Base-by-base conservation (phyloP, 768 basidiomycete species). In the Mycena amicta region DNA sequence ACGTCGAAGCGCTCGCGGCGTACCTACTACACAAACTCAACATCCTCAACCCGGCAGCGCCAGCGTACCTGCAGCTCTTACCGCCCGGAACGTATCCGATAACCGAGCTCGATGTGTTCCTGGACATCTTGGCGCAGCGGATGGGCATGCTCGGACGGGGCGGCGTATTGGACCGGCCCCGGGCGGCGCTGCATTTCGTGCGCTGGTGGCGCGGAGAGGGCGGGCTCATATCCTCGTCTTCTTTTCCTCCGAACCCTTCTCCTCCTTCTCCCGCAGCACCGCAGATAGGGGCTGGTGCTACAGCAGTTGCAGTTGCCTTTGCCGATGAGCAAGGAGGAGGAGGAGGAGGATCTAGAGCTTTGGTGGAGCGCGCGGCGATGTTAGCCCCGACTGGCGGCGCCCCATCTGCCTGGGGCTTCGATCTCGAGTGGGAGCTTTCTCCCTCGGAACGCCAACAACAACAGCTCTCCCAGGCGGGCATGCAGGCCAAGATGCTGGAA, bases 11-110 rank as follows among this genome's bases (percentile, higher is more conserved):
- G 2, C 80, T 96, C 45, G 92, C 91, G 28, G 83, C 90, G 50
- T 98, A 97, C 77, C 78, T 98, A 27, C 72, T 96, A 26, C 95
- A 92, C 71, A 81, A 90, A 61, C 77, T 98, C 60, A 95, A 93
- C 72, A 73, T 89, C 40, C 78, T 93, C 56, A 83, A 92, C 72
- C 88, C 89, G 16, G 33, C 70, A 91, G 89, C 81, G 8, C 88
- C 91, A 6, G 85, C 86, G 5, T 93, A 93, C 72, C 76, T 90
- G 57, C 69, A 74, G 26, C 74, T 93, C 55, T 79, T 88, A 8
- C 85, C 83, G 40, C 68, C 80, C 39, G 81, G 75, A 30, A 75
- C 82, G 27, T 67, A 69, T 16, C 89, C 90, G 3, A 87, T 83
- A 0, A 75, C 77, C 41, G 84, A 92, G 65, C 70, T 90, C 39